phyloP scores from a whole-genome alignment of 129 eudicot species.

The Chrysanthemum makinoi region DNA sequence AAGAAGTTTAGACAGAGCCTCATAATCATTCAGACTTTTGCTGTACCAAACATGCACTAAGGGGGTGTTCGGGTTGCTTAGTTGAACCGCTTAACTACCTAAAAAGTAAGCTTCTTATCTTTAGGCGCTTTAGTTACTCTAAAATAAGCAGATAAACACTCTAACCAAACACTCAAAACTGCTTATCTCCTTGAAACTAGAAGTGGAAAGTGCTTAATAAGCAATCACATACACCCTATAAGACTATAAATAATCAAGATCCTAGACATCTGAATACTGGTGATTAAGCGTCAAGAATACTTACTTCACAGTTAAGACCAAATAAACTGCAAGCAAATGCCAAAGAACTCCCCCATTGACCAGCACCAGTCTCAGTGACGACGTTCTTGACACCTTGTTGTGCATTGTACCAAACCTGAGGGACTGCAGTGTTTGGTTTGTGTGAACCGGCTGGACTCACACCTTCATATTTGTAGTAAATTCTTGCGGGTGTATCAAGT shows the following conservation, averaged over 20 bases:
- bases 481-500: conserved; percentile 90
- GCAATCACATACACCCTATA: too few species aligned
- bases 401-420: conserved; percentile 95
- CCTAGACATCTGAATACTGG: neutral
- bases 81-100: too few species aligned
- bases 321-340: conserved; percentile 94
- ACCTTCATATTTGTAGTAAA: conserved; percentile 96
- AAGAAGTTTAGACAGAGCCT: too few species aligned
- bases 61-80: too few species aligned
- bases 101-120: too few species aligned
- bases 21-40: too few species aligned
- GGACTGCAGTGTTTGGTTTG: conserved; percentile 91
- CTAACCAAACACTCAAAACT: too few species aligned
- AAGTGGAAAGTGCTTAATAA: too few species aligned
- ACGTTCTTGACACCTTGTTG: conserved; percentile 78
- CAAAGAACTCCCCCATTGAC: conserved; percentile 95
- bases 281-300: neutral
- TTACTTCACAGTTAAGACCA: conserved; percentile 80
- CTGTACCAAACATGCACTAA: neutral
- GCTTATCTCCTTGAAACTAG: too few species aligned
- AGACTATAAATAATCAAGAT: neutral
- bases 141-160: too few species aligned
- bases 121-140: neutral
- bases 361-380: conserved; percentile 98
- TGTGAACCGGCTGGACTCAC: conserved; percentile 98